Evolutionary conservation across 179 eudicot species (phyloP).

Genomic region (Gypsophila paniculata): DNA sequence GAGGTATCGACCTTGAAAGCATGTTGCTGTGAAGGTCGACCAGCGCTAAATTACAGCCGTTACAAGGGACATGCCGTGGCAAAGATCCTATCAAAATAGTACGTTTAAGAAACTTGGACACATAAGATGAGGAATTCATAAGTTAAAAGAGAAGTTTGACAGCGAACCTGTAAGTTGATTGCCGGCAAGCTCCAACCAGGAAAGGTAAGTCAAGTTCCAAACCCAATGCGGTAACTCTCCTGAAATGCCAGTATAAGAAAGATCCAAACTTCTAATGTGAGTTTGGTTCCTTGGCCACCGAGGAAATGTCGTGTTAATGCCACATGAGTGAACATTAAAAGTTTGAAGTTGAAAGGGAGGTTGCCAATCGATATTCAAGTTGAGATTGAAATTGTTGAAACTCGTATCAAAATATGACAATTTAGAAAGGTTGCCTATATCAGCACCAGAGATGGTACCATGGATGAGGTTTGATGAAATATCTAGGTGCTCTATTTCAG

Average conservation of each 20-base stretch:
- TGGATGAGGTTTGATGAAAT: slow-evolving; percentile 12
- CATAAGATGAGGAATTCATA: neutral
- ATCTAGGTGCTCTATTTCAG: slow-evolving; percentile 8
- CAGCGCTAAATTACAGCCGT: neutral
- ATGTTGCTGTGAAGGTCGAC: slow-evolving; percentile 6
- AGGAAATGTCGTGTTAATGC: neutral
- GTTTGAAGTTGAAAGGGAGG: slow-evolving; percentile 14
- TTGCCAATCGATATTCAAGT: neutral
- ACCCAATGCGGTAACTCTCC: slow-evolving; percentile 9
- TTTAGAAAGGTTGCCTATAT: slow-evolving; percentile 14
- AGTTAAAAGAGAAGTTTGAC: neutral
- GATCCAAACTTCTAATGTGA: neutral
- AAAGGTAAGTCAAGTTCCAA: neutral
- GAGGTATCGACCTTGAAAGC: slow-evolving; percentile 1
- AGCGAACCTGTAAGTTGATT: slow-evolving; percentile 14
- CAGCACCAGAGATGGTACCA: neutral
- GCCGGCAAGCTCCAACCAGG: neutral
- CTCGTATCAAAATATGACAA: neutral
- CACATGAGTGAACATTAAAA: neutral
- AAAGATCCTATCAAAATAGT: neutral
- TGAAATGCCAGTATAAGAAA: slow-evolving; percentile 13
- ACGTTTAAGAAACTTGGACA: neutral
- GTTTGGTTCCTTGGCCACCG: slow-evolving; percentile 13
- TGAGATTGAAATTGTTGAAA: neutral
- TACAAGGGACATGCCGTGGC: neutral